phyloP scores from a whole-genome alignment of 1,139 yeast species.

The Kodamaea ohmeri region DNA sequence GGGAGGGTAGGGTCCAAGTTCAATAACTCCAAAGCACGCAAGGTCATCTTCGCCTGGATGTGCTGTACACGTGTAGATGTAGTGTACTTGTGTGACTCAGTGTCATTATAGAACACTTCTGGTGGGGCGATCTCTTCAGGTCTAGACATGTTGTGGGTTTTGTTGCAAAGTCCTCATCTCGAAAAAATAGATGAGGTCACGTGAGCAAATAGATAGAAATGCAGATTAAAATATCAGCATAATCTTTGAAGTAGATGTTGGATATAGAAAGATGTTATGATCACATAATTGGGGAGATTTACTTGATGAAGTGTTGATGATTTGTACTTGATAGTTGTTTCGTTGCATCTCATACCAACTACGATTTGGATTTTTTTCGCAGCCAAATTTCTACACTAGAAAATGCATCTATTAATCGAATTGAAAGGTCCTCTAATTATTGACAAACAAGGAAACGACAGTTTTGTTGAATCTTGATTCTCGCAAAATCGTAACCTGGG shows the following conservation, averaged over 20 bases:
- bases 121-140: conserved; percentile 99
- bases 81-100: conserved; percentile 87
- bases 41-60: conserved; percentile 96
- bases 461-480: not conserved
- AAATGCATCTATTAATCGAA: not conserved
- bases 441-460: not conserved
- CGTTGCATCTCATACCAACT: too few species aligned
- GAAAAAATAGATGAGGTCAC: conserved; percentile 4
- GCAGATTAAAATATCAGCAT: not conserved
- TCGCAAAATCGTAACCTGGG: too few species aligned
- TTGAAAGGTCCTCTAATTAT: not conserved
- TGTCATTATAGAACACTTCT: conserved; percentile 88
- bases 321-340: too few species aligned
- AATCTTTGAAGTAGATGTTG: too few species aligned
- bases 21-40: conserved; percentile 83
- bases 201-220: not conserved
- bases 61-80: conserved; percentile 94
- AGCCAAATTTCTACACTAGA: too few species aligned
- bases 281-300: too few species aligned
- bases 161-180: conserved; percentile 1
- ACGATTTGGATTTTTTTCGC: too few species aligned
- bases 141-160: conserved; percentile 65
- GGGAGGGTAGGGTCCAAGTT: conserved; percentile 64
- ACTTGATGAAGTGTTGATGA: too few species aligned
- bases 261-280: too few species aligned